Conservation (phyloP, 2,329 filamentous ascomycete genomes). For the Penicillium frequentans region DNA sequence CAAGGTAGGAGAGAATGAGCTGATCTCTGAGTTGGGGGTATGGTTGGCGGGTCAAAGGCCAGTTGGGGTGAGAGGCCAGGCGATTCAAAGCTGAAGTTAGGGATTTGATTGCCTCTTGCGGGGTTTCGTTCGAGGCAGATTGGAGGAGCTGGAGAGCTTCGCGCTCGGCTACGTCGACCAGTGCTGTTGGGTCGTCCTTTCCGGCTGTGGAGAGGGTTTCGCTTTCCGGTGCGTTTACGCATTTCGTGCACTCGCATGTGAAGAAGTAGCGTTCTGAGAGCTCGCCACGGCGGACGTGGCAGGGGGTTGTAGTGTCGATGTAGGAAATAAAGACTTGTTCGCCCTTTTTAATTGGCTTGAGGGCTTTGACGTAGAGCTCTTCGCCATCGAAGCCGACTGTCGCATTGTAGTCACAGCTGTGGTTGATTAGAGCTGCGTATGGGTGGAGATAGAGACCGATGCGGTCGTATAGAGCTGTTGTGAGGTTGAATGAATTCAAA, state of each 20-base stretch:
- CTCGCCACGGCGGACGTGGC: conserved; percentile 51
- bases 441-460: conserved; percentile 62
- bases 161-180: conserved; percentile 19
- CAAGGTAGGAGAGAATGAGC: conserved; percentile 51
- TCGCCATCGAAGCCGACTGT: conserved; percentile 58
- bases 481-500: conserved; percentile 60
- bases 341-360: conserved; percentile 53
- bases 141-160: conserved; percentile 28
- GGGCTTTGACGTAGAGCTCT: conserved; percentile 51
- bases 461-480: conserved; percentile 56
- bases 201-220: conserved; percentile 8
- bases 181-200: conserved; percentile 1
- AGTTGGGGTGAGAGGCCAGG: conserved; percentile 43
- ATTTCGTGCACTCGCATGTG: conserved; percentile 56
- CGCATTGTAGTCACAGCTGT: conserved; percentile 63
- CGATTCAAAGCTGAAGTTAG: conserved; percentile 43
- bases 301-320: conserved; percentile 57
- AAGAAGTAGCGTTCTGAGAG: conserved; percentile 60
- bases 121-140: conserved; percentile 15
- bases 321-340: conserved; percentile 65
- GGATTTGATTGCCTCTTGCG: conserved; percentile 32
- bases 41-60: conserved; percentile 55
- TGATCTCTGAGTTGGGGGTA: conserved; percentile 55
- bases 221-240: conserved; percentile 30
- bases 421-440: conserved; percentile 56